phyloP scores from a whole-genome alignment of 108 stramenopile species.

The Cyclotella kingstonii region DNA sequence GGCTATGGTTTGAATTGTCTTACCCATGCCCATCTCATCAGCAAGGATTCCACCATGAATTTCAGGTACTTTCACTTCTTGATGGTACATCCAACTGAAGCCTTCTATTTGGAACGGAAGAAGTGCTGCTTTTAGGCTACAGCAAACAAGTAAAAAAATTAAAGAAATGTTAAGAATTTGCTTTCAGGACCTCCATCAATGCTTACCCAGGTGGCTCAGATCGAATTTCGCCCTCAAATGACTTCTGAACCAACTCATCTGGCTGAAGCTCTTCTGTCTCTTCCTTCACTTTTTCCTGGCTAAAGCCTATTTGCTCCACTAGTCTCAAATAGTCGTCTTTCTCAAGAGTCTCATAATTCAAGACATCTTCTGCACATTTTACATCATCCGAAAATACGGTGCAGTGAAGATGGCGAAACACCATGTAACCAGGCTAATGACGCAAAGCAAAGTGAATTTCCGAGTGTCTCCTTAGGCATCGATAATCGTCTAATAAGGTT shows the following conservation, averaged over 20 bases:
- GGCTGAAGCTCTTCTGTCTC: constrained; percentile 79
- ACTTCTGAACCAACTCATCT: constrained; percentile 86
- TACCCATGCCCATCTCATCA: constrained; percentile 73
- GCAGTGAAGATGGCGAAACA: constrained; percentile 76
- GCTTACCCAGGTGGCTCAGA: constrained; percentile 59
- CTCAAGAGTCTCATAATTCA: constrained; percentile 52
- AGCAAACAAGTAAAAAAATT: not conserved
- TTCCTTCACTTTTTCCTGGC: constrained; percentile 53
- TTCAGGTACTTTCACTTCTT: constrained; percentile 64
- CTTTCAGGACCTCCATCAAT: not conserved
- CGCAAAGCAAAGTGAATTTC: not conserved
- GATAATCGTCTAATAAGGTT: not conserved
- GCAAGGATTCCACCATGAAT: constrained; percentile 92
- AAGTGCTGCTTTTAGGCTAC: constrained; percentile 60
- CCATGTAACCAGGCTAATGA: constrained; percentile 63
- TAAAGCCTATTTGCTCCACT: constrained; percentile 49
- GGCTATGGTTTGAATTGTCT: constrained; percentile 95
- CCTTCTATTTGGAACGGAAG: constrained; percentile 98
- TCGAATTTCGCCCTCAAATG: constrained; percentile 76
- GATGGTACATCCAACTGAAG: constrained; percentile 88
- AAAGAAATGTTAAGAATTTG: not conserved
- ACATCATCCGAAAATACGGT: constrained; percentile 65
- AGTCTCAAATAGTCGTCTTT: constrained; percentile 53
- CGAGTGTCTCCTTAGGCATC: not conserved
- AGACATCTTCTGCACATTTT: constrained; percentile 46